These are phyloP conservation scores for Debaryomyces subglobosus DNA, from an alignment of 1,139 yeast species.

Conservation along the genomic window DNA sequence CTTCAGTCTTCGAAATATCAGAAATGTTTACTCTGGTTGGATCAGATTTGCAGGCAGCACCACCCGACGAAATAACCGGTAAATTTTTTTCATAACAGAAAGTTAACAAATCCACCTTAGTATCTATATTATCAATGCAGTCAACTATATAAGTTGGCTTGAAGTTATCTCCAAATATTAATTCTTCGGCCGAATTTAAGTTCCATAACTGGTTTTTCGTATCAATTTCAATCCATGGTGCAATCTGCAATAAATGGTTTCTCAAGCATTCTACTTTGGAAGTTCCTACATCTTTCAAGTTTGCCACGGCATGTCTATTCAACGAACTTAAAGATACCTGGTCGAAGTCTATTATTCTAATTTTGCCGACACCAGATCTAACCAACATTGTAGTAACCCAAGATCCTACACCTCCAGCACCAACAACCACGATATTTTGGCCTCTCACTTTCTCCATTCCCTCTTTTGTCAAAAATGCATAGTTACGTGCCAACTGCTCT, in stretches of 20 bases:
- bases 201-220: slow-evolving; percentile 79
- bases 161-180: slow-evolving; percentile 57
- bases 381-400: slow-evolving; percentile 94
- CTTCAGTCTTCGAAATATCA: slow-evolving; percentile 65
- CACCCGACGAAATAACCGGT: slow-evolving; percentile 84
- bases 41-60: slow-evolving; percentile 80
- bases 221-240: slow-evolving; percentile 91
- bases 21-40: slow-evolving; percentile 50
- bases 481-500: slow-evolving; percentile 92
- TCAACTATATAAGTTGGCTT: slow-evolving; percentile 79
- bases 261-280: slow-evolving; percentile 83
- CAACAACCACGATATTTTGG: slow-evolving; percentile 86
- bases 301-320: slow-evolving; percentile 94
- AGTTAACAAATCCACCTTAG: slow-evolving; percentile 85
- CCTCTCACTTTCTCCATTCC: slow-evolving; percentile 77
- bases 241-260: slow-evolving; percentile 63
- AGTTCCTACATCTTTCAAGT: slow-evolving; percentile 83
- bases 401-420: slow-evolving; percentile 98
- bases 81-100: slow-evolving; percentile 64
- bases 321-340: slow-evolving; percentile 91
- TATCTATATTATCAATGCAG: slow-evolving; percentile 94
- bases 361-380: slow-evolving; percentile 81
- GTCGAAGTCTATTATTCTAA: slow-evolving; percentile 89
- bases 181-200: slow-evolving; percentile 59
- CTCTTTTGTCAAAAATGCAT: slow-evolving; percentile 84